Conservation (phyloP, 495 filamentous ascomycete species). For the Articulospora tetracladia region DNA sequence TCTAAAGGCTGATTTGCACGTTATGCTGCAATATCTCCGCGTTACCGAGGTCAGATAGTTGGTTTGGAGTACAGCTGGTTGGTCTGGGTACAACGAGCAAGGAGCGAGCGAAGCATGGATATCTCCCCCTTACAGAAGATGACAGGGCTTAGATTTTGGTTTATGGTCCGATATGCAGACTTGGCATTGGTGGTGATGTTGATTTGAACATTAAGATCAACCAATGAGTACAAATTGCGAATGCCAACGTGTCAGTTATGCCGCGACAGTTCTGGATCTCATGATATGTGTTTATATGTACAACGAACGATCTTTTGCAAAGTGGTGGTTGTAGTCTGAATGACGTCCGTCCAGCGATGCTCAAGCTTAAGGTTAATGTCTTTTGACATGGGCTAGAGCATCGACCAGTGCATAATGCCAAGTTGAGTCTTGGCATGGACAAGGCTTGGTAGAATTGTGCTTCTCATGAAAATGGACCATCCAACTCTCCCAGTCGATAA, state of each 20-base stretch:
- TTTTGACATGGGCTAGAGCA: no score
- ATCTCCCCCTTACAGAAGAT: conserved; percentile 37
- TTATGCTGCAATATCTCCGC: neutral
- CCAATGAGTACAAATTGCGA: conserved; percentile 41
- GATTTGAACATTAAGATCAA: conserved; percentile 35
- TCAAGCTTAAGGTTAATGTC: no score
- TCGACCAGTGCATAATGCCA: no score
- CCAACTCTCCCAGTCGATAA: no score
- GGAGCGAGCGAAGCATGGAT: conserved; percentile 39
- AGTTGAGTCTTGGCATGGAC: no score
- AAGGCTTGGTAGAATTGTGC: no score
- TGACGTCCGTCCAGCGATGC: conserved; percentile 40
- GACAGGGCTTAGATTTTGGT: conserved; percentile 32
- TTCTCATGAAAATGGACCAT: no score
- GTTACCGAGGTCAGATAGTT: neutral
- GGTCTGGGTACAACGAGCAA: conserved; percentile 27
- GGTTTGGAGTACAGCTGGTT: neutral
- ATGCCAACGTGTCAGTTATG: conserved; percentile 39
- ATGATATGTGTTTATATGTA: conserved; percentile 39
- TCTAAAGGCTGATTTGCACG: neutral
- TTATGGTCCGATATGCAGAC: conserved; percentile 42
- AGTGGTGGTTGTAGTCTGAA: conserved; percentile 32
- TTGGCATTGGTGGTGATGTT: conserved; percentile 38
- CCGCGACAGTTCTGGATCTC: conserved; percentile 43
- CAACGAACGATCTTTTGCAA: conserved; percentile 38